Evolutionary conservation across 2,329 filamentous ascomycete species (phyloP).

Genomic region (Basipetospora chlamydospora): DNA sequence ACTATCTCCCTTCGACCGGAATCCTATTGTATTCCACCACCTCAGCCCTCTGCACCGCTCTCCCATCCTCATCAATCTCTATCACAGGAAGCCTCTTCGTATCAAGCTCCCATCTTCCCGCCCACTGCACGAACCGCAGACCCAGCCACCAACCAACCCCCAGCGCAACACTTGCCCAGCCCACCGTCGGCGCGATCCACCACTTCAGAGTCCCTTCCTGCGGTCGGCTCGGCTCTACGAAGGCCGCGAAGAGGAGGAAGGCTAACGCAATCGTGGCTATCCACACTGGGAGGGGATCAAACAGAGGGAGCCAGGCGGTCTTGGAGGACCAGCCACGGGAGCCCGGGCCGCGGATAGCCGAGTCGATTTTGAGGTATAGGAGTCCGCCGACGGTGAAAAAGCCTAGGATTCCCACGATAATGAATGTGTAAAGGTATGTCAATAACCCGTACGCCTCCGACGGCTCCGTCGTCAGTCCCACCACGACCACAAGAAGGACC

Average conservation of each 20-base stretch:
- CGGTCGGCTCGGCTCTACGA: neutral
- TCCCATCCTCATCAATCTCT: neutral
- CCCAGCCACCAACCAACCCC: conserved; percentile 1
- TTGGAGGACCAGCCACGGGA: neutral
- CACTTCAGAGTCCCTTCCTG: neutral
- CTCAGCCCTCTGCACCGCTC: neutral
- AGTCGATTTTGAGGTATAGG: conserved; percentile 1
- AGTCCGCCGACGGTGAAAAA: conserved; percentile 2
- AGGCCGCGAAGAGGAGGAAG: neutral
- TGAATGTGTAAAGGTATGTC: neutral
- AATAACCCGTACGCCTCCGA: neutral
- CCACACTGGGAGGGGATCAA: neutral
- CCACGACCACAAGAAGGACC: conserved; percentile 7
- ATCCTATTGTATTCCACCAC: neutral
- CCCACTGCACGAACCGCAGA: neutral
- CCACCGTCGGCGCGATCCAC: neutral
- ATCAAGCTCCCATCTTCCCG: neutral
- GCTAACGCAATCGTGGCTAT: neutral
- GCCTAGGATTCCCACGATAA: neutral
- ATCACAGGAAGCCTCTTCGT: neutral
- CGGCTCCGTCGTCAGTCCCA: neutral
- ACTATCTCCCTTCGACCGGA: neutral
- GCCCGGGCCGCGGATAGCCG: neutral
- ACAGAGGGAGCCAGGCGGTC: neutral
- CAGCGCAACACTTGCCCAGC: neutral